Percentiles rank a stretch among this genome's conserved stretches.
Conservation (phyloP, 2,329 filamentous ascomycete species). For the Beauveria medogensis region DNA sequence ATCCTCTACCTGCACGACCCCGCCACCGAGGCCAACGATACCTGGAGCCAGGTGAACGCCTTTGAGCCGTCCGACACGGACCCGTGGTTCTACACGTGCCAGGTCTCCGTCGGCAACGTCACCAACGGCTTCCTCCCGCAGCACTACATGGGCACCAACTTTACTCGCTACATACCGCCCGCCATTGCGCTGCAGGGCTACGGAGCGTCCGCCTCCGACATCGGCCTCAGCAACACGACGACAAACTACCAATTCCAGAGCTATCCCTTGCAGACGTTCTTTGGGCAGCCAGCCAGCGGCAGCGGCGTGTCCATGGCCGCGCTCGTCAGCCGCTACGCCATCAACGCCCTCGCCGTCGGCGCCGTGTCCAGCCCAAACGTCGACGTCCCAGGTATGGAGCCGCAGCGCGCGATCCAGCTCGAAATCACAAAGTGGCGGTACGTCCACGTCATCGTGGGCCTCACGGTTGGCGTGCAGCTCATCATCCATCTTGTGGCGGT, state of each 20-base stretch:
- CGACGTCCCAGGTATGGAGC: constrained; percentile 20
- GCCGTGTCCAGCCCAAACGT: constrained; percentile 23
- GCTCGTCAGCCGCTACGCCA: constrained; percentile 27
- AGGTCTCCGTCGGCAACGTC: constrained; percentile 27
- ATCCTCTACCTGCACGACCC: constrained; percentile 30
- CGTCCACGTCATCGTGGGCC: constrained; percentile 24
- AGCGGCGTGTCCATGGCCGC: constrained; percentile 25
- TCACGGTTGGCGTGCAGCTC: constrained; percentile 25
- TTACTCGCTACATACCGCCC: constrained; percentile 26
- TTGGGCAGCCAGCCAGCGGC: constrained; percentile 27
- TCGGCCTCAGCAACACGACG: constrained; percentile 16
- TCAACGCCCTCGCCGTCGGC: constrained; percentile 27
- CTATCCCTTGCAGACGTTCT: constrained; percentile 33
- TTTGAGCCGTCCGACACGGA: constrained; percentile 29
- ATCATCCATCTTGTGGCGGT: constrained; percentile 18
- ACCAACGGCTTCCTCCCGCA: constrained; percentile 27
- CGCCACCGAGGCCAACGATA: constrained; percentile 15
- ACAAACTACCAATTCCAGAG: constrained; percentile 26
- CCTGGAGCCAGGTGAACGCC: constrained; percentile 24
- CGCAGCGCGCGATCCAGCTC: constrained; percentile 19
- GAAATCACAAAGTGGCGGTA: constrained; percentile 25
- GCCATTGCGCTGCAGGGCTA: constrained; percentile 36
- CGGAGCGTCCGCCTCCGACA: constrained; percentile 15
- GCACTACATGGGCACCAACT: constrained; percentile 25
- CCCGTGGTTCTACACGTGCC: constrained; percentile 35